phyloP scores from a whole-genome alignment of 2,329 filamentous ascomycete species.

The Fusarium vanettenii region DNA sequence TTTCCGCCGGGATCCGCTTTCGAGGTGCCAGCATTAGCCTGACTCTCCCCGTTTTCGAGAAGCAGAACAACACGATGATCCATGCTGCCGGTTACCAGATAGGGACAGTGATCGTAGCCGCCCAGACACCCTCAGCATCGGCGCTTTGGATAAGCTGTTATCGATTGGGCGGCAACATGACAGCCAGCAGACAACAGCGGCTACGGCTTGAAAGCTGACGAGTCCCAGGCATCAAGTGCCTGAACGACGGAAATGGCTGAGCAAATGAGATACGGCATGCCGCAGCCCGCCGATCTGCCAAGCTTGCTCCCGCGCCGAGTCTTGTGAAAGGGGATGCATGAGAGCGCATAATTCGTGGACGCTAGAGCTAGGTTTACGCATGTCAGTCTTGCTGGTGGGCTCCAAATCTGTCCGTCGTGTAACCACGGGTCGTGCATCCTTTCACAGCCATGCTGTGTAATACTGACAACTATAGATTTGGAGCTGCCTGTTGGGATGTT shows the following conservation, averaged over 20 bases:
- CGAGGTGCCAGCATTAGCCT: not conserved
- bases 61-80: not conserved
- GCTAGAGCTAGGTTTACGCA: not conserved
- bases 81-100: constrained; percentile 9
- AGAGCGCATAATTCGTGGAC: not conserved
- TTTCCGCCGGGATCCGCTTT: not conserved
- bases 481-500: not conserved
- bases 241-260: not conserved
- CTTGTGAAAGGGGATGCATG: constrained; percentile 1
- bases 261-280: constrained; percentile 3
- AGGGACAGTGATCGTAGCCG: constrained; percentile 7
- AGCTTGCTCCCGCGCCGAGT: constrained; percentile 8
- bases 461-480: not conserved
- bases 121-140: not conserved
- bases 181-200: not conserved
- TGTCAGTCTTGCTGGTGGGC: not conserved
- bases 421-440: not conserved
- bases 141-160: constrained; percentile 4
- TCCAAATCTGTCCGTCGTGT: not conserved
- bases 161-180: constrained; percentile 9
- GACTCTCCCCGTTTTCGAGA: constrained; percentile 11
- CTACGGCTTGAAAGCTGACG: not conserved
- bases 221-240: not conserved
- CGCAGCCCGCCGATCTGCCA: constrained; percentile 14
- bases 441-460: not conserved